Evolutionary conservation across 2,329 filamentous ascomycete genomes (phyloP), one percentile per base, ranked within the genome.

Genomic region (Aspergillus pseudonomiae): DNA sequence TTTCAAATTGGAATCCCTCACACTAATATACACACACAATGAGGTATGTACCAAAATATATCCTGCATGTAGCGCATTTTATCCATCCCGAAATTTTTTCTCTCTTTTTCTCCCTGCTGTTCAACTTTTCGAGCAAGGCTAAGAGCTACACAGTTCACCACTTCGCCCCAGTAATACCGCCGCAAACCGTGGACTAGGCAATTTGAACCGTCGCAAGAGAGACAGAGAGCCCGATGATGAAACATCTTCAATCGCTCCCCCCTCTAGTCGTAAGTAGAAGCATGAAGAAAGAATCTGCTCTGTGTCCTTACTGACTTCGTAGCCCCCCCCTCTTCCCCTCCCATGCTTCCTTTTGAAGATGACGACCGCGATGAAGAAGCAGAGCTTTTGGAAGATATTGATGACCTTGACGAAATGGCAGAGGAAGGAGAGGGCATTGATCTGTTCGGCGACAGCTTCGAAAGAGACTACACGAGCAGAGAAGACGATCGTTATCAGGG

Each of bases 131-230:
- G 14, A 55, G 7, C 34, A 39, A 55, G 30, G n/a, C 52, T 55
- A 55, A 55, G 12, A 21, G 19, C 60, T 30, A 21, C 55, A 28
- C 75, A 96, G 92, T 83, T 96, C 93, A 77, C 93, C 94, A 76
- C 85, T 96, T 65, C 89, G 90, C 78, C 85, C 89, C 71, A 93
- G 89, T 80, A 90, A 91, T 84, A 88, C 90, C 65, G 94, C 93
- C 68, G 93, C 89, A 72, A 97, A 96, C 80, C 88, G 92, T 70
- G 92, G 92, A 59, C 77, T 85, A 62, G 79, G 80, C 21, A 80
- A 80, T 59, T 71, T 81, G 67, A 84, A 80, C 68, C 80, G 84
- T 65, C 83, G 87, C 65, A 91, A 91, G 78, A 85, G 89, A 71
- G 83, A 84, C 41, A 84, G 89, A 79, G 89, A 90, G 71, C 84